A percentile compares a stretch with the other conserved stretches of the same genome.
Conservation (phyloP, 768 basidiomycete genomes). For the Phanerochaete carnosa region DNA sequence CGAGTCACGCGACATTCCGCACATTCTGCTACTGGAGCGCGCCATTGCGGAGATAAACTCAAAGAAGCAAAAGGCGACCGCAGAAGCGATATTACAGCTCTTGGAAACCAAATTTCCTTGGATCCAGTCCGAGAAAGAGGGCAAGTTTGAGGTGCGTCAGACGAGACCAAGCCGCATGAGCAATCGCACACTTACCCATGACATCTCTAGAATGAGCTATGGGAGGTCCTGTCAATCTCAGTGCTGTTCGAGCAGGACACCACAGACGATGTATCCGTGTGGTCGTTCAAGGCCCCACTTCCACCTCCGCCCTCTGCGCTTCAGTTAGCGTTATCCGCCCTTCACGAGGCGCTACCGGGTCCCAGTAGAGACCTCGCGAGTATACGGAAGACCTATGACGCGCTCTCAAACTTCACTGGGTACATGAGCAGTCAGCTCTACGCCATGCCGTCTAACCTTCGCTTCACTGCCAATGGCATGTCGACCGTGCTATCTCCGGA, state of each 20-base stretch:
- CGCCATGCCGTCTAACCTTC: slow-evolving; percentile 29
- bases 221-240: slow-evolving; percentile 55
- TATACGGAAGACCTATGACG: slow-evolving; percentile 60
- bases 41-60: slow-evolving; percentile 48
- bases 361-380: slow-evolving; percentile 19
- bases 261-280: slow-evolving; percentile 27
- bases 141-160: slow-evolving; percentile 49
- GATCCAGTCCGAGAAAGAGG: slow-evolving; percentile 50
- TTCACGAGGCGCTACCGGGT: slow-evolving; percentile 17
- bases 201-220: slow-evolving; percentile 43
- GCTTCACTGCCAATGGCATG: slow-evolving; percentile 12
- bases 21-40: slow-evolving; percentile 60
- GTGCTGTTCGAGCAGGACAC: slow-evolving; percentile 40
- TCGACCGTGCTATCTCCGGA: slow-evolving; percentile 27
- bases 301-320: slow-evolving; percentile 27
- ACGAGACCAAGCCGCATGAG: neutral
- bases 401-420: slow-evolving; percentile 71
- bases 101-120: slow-evolving; percentile 59
- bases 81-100: slow-evolving; percentile 56
- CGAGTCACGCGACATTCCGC: slow-evolving; percentile 34
- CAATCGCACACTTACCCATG: neutral
- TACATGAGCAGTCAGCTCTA: slow-evolving; percentile 78
- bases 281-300: slow-evolving; percentile 36
- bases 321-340: slow-evolving; percentile 22
- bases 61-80: slow-evolving; percentile 40